Conservation (phyloP, 2,329 filamentous ascomycete species). For the Paraphoma chrysanthemicola region DNA sequence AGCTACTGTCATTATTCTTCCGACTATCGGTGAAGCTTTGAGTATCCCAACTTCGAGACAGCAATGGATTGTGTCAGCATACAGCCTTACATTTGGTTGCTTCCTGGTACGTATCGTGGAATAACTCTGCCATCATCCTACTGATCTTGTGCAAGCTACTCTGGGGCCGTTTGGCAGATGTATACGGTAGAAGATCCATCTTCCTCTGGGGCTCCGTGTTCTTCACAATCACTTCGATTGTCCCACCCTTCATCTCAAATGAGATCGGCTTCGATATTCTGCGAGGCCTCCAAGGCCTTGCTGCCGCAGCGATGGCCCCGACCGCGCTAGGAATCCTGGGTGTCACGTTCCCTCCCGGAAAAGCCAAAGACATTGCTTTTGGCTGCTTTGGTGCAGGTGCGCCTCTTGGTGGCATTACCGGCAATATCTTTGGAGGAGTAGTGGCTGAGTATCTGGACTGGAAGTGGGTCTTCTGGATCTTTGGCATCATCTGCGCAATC, state of each 20-base stretch:
- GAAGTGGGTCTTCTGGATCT: conserved; percentile 58
- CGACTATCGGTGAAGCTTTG: conserved; percentile 65
- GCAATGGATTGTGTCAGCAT: conserved; percentile 73
- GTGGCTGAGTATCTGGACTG: conserved; percentile 63
- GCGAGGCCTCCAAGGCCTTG: conserved; percentile 70
- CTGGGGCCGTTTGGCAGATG: conserved; percentile 72
- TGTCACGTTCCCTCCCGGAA: conserved; percentile 70
- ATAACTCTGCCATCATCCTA: neutral
- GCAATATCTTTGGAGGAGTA: conserved; percentile 69
- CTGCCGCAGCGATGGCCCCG: conserved; percentile 72
- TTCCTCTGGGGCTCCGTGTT: conserved; percentile 71
- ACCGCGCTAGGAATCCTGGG: conserved; percentile 75
- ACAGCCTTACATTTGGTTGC: conserved; percentile 71
- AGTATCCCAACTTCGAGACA: conserved; percentile 64
- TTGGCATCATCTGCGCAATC: conserved; percentile 65
- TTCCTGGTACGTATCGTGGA: conserved; percentile 54
- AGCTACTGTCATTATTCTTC: conserved; percentile 67
- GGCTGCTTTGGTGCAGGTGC: conserved; percentile 61
- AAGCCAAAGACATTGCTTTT: conserved; percentile 75
- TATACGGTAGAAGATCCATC: conserved; percentile 70
- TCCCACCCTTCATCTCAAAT: conserved; percentile 69
- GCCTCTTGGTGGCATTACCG: conserved; percentile 69
- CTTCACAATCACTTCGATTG: conserved; percentile 65
- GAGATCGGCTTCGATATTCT: conserved; percentile 74
- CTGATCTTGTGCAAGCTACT: conserved; percentile 52